Evolutionary conservation across 345 rosid species (phyloP).

Genomic region (Reutealis trisperma): DNA sequence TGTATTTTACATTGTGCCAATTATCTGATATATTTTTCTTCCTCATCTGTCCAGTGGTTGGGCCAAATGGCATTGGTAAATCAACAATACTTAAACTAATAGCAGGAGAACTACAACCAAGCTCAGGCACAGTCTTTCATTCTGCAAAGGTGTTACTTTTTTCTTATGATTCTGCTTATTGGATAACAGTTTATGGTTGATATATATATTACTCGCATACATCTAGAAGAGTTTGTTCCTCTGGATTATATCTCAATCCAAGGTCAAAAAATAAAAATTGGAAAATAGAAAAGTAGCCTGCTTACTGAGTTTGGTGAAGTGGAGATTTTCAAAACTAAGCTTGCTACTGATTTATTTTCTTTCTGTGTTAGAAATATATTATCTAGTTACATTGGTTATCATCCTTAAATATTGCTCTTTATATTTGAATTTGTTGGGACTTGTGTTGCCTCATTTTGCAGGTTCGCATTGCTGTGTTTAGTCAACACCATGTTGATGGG

Average conservation of each 20-base stretch:
- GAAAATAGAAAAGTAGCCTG: not conserved
- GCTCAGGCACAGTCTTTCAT: slow-evolving; percentile 96
- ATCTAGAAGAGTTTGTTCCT: not conserved
- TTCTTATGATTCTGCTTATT: slow-evolving; percentile 3
- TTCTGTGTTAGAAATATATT: not conserved
- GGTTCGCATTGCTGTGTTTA: slow-evolving; percentile 98
- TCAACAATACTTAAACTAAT: slow-evolving; percentile 96
- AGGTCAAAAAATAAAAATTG: not conserved
- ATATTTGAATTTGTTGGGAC: slow-evolving; percentile 18
- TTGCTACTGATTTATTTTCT: not conserved
- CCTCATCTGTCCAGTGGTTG: slow-evolving; percentile 72
- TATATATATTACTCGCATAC: not conserved
- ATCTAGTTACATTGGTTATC: not conserved
- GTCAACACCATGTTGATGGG: slow-evolving; percentile 99
- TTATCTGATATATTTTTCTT: not conserved
- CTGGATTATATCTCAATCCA: not conserved
- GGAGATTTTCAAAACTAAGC: not conserved
- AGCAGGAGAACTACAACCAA: slow-evolving; percentile 93
- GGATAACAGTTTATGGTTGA: slow-evolving; percentile 1
- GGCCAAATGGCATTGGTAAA: slow-evolving; percentile 99
- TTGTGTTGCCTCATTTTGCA: slow-evolving; percentile 31
- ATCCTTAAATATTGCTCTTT: not conserved
- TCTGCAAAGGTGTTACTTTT: slow-evolving; percentile 79
- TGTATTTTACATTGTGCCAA: not conserved
- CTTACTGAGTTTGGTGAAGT: not conserved